Evolutionary conservation across 139 green algal species (phyloP).

Genomic region (Micromonas commoda): DNA sequence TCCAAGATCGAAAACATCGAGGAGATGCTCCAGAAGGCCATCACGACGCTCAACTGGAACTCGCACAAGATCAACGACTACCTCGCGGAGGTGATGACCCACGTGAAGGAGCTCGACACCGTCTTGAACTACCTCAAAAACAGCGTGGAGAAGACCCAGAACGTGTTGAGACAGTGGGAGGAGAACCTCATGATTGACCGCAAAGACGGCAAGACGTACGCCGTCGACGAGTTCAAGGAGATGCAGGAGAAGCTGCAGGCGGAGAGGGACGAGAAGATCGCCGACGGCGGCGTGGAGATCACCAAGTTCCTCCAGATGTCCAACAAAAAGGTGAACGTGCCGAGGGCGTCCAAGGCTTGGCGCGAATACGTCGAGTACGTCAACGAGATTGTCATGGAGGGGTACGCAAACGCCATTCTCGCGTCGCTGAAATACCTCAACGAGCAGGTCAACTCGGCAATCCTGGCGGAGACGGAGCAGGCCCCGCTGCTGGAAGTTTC

Average conservation of each 20-base stretch:
- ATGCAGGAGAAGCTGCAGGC: slow-evolving; percentile 70
- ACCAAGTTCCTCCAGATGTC: slow-evolving; percentile 75
- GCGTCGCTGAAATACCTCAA: slow-evolving; percentile 44
- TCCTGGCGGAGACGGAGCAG: slow-evolving; percentile 53
- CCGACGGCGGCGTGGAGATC: slow-evolving; percentile 60
- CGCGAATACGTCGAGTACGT: slow-evolving; percentile 82
- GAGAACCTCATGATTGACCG: slow-evolving; percentile 60
- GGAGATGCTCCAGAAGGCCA: slow-evolving; percentile 60
- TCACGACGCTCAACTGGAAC: slow-evolving; percentile 84
- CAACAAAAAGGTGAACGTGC: slow-evolving; percentile 71
- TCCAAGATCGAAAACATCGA: slow-evolving; percentile 60
- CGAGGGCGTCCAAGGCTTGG: slow-evolving; percentile 56
- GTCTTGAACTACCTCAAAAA: slow-evolving; percentile 56
- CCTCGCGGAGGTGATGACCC: slow-evolving; percentile 59
- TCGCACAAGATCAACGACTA: slow-evolving; percentile 78
- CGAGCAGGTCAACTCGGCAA: slow-evolving; percentile 60
- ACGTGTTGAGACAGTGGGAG: slow-evolving; percentile 63
- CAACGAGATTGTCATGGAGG: slow-evolving; percentile 69
- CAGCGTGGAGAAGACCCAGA: slow-evolving; percentile 69
- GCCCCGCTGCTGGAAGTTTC: slow-evolving; percentile 71
- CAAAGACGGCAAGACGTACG: slow-evolving; percentile 29
- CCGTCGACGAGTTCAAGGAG: slow-evolving; percentile 46
- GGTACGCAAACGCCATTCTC: slow-evolving; percentile 62
- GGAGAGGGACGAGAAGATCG: slow-evolving; percentile 56
- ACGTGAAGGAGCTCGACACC: slow-evolving; percentile 61